Evolutionary conservation across 2,329 filamentous ascomycete genomes (phyloP), one percentile per base, ranked within the genome.

Genomic region (Juglanconis sp.): DNA sequence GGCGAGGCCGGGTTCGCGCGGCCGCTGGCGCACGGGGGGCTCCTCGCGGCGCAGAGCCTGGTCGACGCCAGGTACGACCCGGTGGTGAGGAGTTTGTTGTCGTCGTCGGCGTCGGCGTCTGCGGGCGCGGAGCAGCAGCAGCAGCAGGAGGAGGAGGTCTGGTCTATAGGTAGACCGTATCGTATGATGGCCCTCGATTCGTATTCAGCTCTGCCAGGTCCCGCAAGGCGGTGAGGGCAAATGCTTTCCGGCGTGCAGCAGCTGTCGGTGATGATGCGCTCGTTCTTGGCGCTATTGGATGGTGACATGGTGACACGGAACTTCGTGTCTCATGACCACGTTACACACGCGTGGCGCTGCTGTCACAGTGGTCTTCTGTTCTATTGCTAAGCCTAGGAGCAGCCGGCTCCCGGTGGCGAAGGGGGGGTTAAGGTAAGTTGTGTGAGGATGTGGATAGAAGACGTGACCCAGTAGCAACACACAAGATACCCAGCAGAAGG

Each of bases 51-150:
- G 76, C 92, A 81, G 49, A 83, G 83, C 4, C 70, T 79, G 0
- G 86, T 91, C 3, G 87, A 90, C 65, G 75, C 76, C 35, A 71
- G 68, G 9, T 73, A 85, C 66, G 91, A 96, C 69, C 91, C 92
- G 0, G 89, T 96, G 1, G 79, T 90, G 1, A 75, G 82, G 63
- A 81, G 81, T 4, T 72, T 95, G 1, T 79, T 89, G n/a, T n/a
- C n/a, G n/a, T n/a, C n/a, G n/a, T n/a, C n/a, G n/a, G n/a, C n/a
- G n/a, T n/a, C n/a, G n/a, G n/a, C n/a, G n/a, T n/a, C n/a, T n/a
- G n/a, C n/a, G n/a, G n/a, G n/a, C n/a, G n/a, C n/a, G n/a, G n/a
- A 24, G 17, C 2, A 24, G 17, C 17, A 24, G 17, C 17, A 24
- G 17, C 17, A 24, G 17, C 17, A 24, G 17, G 17, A 24, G 17